Conservation (phyloP, 371 early-diverging fungal species). For the Synchytrium microbalum region DNA sequence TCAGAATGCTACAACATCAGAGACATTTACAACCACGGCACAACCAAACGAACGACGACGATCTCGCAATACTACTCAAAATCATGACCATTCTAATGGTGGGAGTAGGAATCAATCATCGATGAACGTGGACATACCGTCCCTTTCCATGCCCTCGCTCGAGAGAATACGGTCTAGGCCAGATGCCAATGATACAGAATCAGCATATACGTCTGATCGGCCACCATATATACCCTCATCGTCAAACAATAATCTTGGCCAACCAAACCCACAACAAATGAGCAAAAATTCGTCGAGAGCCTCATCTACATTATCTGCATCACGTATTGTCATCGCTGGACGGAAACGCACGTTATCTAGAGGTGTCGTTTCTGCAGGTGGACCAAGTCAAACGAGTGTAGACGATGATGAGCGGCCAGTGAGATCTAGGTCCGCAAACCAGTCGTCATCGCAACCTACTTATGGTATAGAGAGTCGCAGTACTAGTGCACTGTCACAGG, state of each 20-base stretch:
- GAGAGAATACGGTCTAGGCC: too few species aligned
- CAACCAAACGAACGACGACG: too few species aligned
- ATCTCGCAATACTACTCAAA: too few species aligned
- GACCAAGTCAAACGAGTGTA: too few species aligned
- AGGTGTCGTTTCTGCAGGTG: background rate
- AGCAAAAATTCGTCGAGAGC: conserved; percentile 1
- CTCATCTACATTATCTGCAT: background rate
- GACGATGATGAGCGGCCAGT: too few species aligned
- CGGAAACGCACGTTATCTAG: background rate
- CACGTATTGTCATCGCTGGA: background rate
- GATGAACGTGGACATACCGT: too few species aligned
- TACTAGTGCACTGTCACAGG: background rate
- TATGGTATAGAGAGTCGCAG: background rate
- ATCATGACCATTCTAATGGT: too few species aligned
- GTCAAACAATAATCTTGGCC: background rate
- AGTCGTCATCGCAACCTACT: background rate
- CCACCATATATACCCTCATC: background rate
- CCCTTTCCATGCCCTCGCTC: background rate
- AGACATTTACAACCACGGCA: too few species aligned
- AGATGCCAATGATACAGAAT: too few species aligned
- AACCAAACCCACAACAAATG: background rate
- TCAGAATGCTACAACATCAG: too few species aligned
- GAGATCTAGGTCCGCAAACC: too few species aligned
- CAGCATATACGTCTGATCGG: background rate
- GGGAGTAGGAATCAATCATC: too few species aligned